These are phyloP conservation scores for Hordeum pubiflorum DNA, from an alignment of 202 grass and related monocot species.

Conservation along the genomic window DNA sequence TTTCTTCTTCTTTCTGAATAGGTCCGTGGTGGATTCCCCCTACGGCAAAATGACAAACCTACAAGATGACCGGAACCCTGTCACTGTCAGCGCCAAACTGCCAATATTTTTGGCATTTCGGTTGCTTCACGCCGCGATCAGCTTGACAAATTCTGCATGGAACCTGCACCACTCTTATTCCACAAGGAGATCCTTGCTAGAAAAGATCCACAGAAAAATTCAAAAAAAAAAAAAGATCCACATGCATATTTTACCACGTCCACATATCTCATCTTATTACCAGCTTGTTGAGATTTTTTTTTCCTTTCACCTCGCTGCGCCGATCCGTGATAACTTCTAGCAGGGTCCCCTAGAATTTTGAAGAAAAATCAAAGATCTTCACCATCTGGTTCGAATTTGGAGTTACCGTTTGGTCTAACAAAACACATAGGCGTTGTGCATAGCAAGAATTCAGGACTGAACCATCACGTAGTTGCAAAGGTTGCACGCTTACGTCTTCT, in stretches of 20 bases:
- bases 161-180: background rate
- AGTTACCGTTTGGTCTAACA: background rate
- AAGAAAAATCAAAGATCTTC: too few species aligned
- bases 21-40: background rate
- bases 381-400: background rate
- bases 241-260: background rate
- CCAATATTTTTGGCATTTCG: background rate
- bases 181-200: background rate
- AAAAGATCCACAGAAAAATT: too few species aligned
- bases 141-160: background rate
- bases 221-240: background rate
- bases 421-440: background rate
- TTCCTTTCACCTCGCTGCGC: background rate
- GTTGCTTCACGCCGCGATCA: background rate
- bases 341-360: too few species aligned
- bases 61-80: background rate
- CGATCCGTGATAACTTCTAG: background rate
- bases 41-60: constrained; percentile 6
- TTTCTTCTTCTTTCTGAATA: background rate
- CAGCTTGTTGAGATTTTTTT: too few species aligned
- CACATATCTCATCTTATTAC: background rate
- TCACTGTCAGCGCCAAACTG: background rate
- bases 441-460: background rate
- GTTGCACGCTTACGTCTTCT: background rate
- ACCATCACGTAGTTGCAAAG: too few species aligned